Base-by-base conservation (phyloP, 2,329 filamentous ascomycete genomes). In the Dichotomopilus funicola region DNA sequence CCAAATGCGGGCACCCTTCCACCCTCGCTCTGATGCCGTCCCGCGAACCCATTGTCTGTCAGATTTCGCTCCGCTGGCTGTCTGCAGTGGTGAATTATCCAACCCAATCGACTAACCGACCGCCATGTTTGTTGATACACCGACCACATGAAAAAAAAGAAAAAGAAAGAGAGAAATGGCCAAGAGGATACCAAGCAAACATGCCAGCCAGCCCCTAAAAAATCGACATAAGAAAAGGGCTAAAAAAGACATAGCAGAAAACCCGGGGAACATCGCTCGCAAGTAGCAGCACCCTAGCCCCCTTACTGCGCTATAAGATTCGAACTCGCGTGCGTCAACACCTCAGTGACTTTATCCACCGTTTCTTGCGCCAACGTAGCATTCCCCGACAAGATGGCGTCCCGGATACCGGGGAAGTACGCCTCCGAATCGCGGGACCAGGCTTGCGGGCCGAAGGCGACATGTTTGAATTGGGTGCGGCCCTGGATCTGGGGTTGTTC, bases 401-500 rank as follows among this genome's bases (percentile, higher is more conserved):
- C 91, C 55, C 89, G 80, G 54, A 96, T 87, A n/a, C 86, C 86
- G 0, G 92, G 92, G 72, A 95, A 95, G 59, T 82, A 82, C 0
- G 81, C 80, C 54, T 81, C 80, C 36, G 40, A 80, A 82, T 37
- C 31, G 5, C 27, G 13, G 34, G 85, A 85, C 86, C 89, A 91
- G 2, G 82, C 75, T 65, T 89, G 82, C 0, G 94, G 94, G 1
- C 88, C 92, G 68, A 91, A 95, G 55, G 99, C 74, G 66, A 95
- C 80, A 71, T 96, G 94, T 71, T 95, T 96, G 78, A 91, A 99
- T 72, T 97, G 94, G 5, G 88, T 88, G 61, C 92, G 85, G 64
- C 89, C 89, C 41, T 89, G 88, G 4, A 95, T 80, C 87, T 91
- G 10, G 13, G 10, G 13, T 13, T 5, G 40, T 11, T 12, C 10